phyloP scores from a whole-genome alignment of 139 green algal species.

The Micractinium conductrix region DNA sequence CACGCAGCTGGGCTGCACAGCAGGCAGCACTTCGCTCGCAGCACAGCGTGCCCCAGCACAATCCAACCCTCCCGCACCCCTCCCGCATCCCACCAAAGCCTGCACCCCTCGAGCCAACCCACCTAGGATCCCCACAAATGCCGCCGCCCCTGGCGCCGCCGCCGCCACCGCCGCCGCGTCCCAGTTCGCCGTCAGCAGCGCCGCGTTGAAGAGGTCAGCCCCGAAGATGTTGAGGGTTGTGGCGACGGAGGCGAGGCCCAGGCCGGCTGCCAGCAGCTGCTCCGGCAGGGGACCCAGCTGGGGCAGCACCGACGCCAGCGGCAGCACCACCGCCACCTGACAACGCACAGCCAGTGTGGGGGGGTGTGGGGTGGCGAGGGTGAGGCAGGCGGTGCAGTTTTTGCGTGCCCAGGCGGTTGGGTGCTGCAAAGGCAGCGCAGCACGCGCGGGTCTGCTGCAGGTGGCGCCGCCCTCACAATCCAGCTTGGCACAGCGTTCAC shows the following conservation, averaged over 20 bases:
- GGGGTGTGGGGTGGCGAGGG: background rate
- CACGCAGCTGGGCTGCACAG: background rate
- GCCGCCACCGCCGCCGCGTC: constrained; percentile 39
- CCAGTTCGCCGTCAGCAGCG: constrained; percentile 35
- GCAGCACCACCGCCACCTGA: constrained; percentile 22
- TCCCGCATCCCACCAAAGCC: no score
- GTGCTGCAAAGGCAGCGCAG: background rate
- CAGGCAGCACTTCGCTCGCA: background rate
- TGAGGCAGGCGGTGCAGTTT: background rate
- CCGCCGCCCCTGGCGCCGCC: constrained; percentile 57
- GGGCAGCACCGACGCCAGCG: constrained; percentile 3
- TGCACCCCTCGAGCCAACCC: background rate
- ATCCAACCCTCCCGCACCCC: background rate
- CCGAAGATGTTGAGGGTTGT: constrained; percentile 68
- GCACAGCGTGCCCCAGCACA: background rate
- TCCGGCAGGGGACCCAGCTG: constrained; percentile 26
- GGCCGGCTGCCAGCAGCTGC: constrained; percentile 60
- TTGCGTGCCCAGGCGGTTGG: background rate
- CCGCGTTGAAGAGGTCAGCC: constrained; percentile 63
- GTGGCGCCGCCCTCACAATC: no score
- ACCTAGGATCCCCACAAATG: constrained; percentile 56
- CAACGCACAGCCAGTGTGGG: background rate
- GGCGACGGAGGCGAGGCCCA: constrained; percentile 62
- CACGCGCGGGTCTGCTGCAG: background rate
- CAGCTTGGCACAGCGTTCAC: background rate